Evolutionary conservation across 2,329 filamentous ascomycete species (phyloP), one percentile per base, ranked within the genome.

Genomic region (Teratosphaeria zuluensis): DNA sequence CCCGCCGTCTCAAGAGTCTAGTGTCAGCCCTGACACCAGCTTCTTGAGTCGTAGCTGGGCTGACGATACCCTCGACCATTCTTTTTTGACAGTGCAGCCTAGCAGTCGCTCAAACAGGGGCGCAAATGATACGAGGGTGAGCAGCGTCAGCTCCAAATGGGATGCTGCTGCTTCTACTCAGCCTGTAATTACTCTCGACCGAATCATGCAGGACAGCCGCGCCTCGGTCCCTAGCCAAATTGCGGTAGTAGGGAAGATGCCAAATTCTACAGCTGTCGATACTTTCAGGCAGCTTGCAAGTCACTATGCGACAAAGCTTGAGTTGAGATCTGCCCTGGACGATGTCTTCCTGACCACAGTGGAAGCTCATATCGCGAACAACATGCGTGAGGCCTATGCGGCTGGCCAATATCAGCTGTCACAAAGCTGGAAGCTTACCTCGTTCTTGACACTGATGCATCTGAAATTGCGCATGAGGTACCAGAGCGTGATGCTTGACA

Each of bases 401-500:
- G 76, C 77, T 35, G 59, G 59, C 14, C 35, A 53, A 16, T 58
- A 57, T 63, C 76, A 78, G 57, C 71, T 82, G 53, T 80, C 83
- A 33, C 80, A 84, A 62, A 81, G 81, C 21, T 86, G 83, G 83
- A 78, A 77, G 57, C 77, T 85, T 24, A 69, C 84, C 35, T 79
- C 78, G 57, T 74, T 76, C 58, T 75, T 78, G 30, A 32, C 53
- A 12, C 9, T 53, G 21, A 31, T n/a, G 12, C 57, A 62, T 33
- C 54, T 61, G 38, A 57, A 59, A n/a, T 46, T 21, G 5, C 51
- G 61, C 16, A 51, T 51, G 21, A 30, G 21, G 16, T 42, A 21
- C n/a, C 32, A 55, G 32, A 38, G 16, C 12, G n/a, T 5, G n/a
- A 4, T 48, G 42, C 42, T 21, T 21, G 19, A 55, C 31, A 54